Conservation (phyloP, 108 stramenopile species). For the Craspedostauros australis region DNA sequence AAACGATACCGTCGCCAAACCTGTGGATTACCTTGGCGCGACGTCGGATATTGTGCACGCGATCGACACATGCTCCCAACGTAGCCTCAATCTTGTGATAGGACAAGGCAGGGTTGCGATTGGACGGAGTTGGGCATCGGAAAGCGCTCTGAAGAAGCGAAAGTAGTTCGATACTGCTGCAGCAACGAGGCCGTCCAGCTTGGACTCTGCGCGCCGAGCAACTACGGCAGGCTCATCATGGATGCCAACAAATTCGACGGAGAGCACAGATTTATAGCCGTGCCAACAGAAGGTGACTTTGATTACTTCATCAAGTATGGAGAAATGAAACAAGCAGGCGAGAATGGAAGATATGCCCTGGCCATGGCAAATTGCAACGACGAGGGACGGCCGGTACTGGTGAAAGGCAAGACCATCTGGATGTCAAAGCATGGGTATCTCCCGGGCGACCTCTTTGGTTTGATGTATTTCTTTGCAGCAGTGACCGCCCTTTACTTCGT, state of each 20-base stretch:
- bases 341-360: slow-evolving; percentile 61
- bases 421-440: slow-evolving; percentile 72
- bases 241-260: slow-evolving; percentile 47
- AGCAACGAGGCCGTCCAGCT: slow-evolving; percentile 57
- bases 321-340: slow-evolving; percentile 33
- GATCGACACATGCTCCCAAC: background rate
- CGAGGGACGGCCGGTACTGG: slow-evolving; percentile 49
- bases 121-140: slow-evolving; percentile 77
- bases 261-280: slow-evolving; percentile 44
- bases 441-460: slow-evolving; percentile 79
- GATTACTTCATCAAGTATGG: slow-evolving; percentile 39
- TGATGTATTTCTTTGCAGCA: slow-evolving; percentile 69
- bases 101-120: slow-evolving; percentile 61
- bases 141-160: slow-evolving; percentile 30
- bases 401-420: slow-evolving; percentile 61
- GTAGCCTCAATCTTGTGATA: slow-evolving; percentile 64
- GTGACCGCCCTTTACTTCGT: slow-evolving; percentile 41
- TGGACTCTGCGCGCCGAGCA: slow-evolving; percentile 45
- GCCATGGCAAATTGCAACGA: slow-evolving; percentile 80
- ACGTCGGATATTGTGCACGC: background rate
- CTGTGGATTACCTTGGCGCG: background rate
- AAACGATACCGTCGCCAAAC: too few relatives aligned
- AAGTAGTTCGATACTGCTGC: slow-evolving; percentile 69
- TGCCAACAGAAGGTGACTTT: slow-evolving; percentile 56
- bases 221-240: slow-evolving; percentile 63